Base-by-base conservation (phyloP, 2,329 filamentous ascomycete genomes). In the Diatrype stigma region DNA sequence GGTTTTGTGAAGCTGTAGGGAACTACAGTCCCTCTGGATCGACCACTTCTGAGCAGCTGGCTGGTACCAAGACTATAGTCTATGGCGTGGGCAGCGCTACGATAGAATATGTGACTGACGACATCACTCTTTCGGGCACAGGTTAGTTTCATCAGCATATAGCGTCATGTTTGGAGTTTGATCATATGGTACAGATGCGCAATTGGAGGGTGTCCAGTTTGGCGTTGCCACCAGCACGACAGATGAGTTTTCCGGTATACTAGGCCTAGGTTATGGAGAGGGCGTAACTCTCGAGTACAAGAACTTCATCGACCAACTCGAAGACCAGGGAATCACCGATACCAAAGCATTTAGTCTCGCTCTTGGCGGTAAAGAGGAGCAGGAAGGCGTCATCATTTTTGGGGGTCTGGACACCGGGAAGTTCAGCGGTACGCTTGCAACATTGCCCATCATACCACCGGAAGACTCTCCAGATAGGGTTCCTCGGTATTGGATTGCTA, bases 261-360 rank as follows among this genome's bases (percentile, higher is more conserved):
- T 95, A 19, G 90, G 90, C 21, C 85, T 94, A 50, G 89, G 89
- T 22, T 89, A 89, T 64, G 74, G 81, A 3, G 45, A 68, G 12
- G 75, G 73, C 34, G 56, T 72, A 47, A 78, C 73, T 23, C 75
- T 72, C 2, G 60, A 56, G 8, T 81, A 81, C 60, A 70, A 65
- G 53, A 80, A 78, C 62, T 74, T 81, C 50, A 59, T 81, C 55
- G 78, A 81, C 63, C 69, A 78, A 60, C 67, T 81, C 38, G 64
- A 61, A 14, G 58, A 70, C 2, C 77, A 80, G 53, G 79, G 78
- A 21, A 60, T 80, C 34, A 87, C 84, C 30, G 70, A 73, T 17
- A 81, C 80, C 12, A 81, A 80, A 57, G 82, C 84, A 2, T 88
- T 86, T 63, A 85, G 81, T 56, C 68, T 89, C 19, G 86, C 82